Evolutionary conservation across 352 stramenopile genomes (phyloP).

Genomic region (Phytophthora aleatoria): DNA sequence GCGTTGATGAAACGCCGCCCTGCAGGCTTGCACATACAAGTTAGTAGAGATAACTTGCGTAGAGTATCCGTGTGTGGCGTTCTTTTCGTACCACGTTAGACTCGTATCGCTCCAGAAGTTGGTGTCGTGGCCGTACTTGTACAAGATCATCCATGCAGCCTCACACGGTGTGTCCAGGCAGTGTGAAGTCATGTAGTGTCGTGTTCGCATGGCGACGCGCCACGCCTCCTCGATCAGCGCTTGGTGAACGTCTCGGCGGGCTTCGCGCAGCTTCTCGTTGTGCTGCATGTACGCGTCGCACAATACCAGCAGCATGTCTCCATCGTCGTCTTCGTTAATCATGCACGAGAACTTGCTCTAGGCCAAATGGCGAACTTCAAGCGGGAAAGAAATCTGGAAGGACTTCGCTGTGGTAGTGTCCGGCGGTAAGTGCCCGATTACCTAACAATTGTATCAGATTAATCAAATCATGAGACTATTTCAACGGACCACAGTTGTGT

Average conservation of each 20-base stretch:
- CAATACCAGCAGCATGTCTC: not conserved
- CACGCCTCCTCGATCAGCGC: not conserved
- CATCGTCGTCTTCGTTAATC: not conserved
- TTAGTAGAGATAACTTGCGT: not conserved
- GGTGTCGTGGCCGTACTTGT: not conserved
- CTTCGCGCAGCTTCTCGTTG: not conserved
- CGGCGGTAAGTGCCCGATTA: not conserved
- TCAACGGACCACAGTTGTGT: not conserved
- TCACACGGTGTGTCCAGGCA: not conserved
- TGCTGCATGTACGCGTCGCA: not conserved
- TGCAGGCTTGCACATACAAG: not conserved
- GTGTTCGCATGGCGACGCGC: not conserved
- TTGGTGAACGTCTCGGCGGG: not conserved
- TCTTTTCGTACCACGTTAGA: not conserved
- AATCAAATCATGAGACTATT: not conserved
- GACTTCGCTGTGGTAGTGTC: not conserved
- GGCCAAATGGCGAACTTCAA: not conserved
- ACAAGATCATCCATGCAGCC: not conserved
- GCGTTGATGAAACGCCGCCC: not conserved
- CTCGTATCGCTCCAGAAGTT: not conserved
- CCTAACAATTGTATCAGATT: not conserved
- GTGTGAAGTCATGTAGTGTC: not conserved
- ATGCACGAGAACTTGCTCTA: not conserved
- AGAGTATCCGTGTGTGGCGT: not conserved
- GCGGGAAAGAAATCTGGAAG: not conserved